Evolutionary conservation across 2,329 filamentous ascomycete genomes (phyloP).

Genomic region (Paraphoma chrysanthemicola): DNA sequence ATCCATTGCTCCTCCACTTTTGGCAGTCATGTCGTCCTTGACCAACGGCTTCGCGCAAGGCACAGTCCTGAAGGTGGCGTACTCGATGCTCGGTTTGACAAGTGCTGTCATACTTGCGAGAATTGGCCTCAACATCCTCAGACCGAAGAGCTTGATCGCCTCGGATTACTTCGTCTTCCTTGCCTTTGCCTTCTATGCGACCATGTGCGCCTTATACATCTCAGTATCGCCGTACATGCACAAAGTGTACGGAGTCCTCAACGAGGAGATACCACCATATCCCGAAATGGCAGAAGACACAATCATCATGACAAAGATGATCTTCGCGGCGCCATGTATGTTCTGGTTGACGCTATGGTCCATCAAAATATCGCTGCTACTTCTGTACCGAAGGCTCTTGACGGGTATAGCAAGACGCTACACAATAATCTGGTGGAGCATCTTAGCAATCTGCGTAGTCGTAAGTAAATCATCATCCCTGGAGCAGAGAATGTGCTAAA

Average conservation of each 20-base stretch:
- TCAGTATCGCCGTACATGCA: slow-evolving; percentile 41
- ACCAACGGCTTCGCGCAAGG: slow-evolving; percentile 18
- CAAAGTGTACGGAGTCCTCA: slow-evolving; percentile 31
- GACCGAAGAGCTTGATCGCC: slow-evolving; percentile 4
- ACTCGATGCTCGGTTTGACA: slow-evolving; percentile 17
- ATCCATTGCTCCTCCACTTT: not conserved
- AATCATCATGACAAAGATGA: slow-evolving; percentile 41
- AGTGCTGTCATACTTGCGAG: slow-evolving; percentile 15
- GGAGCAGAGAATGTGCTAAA: not conserved
- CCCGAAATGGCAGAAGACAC: slow-evolving; percentile 34
- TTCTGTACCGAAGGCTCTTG: slow-evolving; percentile 46
- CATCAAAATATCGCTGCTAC: slow-evolving; percentile 48
- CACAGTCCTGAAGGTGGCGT: slow-evolving; percentile 16
- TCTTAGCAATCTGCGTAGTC: slow-evolving; percentile 39
- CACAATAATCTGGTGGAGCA: slow-evolving; percentile 44
- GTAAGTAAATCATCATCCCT: slow-evolving; percentile 20
- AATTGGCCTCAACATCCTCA: slow-evolving; percentile 10
- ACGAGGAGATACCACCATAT: slow-evolving; percentile 31
- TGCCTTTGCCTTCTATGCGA: slow-evolving; percentile 34
- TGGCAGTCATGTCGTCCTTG: slow-evolving; percentile 6
- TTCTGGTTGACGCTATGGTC: slow-evolving; percentile 50
- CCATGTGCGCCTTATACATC: slow-evolving; percentile 40
- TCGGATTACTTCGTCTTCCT: slow-evolving; percentile 27
- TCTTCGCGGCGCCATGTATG: slow-evolving; percentile 47
- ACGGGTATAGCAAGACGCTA: slow-evolving; percentile 30